Conservation (phyloP, 805 yeast species). For the Starmerella stellata region DNA sequence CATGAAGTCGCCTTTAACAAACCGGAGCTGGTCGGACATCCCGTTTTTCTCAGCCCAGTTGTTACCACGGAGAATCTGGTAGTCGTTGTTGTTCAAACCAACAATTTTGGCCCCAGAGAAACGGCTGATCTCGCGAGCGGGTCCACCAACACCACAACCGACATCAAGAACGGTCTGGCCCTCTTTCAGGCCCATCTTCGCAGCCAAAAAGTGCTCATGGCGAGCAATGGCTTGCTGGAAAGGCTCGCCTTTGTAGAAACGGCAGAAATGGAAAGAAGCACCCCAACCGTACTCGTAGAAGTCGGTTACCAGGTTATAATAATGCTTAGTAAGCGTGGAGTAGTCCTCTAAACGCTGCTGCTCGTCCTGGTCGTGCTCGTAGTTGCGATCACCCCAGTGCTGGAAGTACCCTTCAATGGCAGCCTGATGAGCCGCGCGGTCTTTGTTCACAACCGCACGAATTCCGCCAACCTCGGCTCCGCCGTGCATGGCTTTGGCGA, state of each 20-base stretch:
- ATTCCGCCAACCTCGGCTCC: conserved; percentile 53
- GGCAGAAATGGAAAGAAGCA: conserved; percentile 88
- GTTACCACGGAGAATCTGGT: conserved; percentile 78
- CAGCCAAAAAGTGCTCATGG: conserved; percentile 90
- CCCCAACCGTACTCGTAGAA: conserved; percentile 99
- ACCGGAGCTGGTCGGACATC: conserved; percentile 54
- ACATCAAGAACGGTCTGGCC: conserved; percentile 85
- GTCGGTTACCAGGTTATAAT: conserved; percentile 92
- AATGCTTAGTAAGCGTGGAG: conserved; percentile 80
- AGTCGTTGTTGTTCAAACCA: conserved; percentile 92
- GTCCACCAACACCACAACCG: conserved; percentile 99
- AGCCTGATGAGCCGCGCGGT: conserved; percentile 58
- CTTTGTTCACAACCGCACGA: conserved; percentile 57
- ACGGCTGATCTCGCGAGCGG: conserved; percentile 87
- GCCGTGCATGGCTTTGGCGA: conserved; percentile 78
- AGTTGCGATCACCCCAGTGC: conserved; percentile 71
- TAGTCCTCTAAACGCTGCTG: conserved; percentile 56
- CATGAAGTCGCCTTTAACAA: conserved; percentile 97
- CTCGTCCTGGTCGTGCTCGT: conserved; percentile 38
- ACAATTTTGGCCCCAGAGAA: conserved; percentile 74
- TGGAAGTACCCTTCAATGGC: conserved; percentile 84
- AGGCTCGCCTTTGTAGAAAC: conserved; percentile 84
- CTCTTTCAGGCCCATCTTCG: conserved; percentile 60
- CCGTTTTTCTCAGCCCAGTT: conserved; percentile 51
- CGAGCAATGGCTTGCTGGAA: conserved; percentile 82